Conservation (phyloP, 306 rosid genomes). For the Quercus aquifolioides region DNA sequence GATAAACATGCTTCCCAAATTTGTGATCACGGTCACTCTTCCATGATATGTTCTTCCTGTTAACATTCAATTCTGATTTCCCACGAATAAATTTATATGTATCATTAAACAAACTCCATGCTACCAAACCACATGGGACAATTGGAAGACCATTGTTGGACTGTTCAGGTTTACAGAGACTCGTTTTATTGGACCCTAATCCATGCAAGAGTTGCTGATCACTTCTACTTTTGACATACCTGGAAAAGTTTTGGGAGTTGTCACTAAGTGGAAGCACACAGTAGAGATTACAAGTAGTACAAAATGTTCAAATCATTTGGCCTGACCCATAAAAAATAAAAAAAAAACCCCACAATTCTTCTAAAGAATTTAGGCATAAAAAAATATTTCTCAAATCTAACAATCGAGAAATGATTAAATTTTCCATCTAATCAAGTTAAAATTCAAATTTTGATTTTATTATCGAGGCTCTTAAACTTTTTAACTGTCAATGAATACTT, state of each 20-base stretch:
- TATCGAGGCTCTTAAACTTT: background rate
- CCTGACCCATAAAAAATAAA: background rate
- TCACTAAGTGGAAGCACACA: slow-evolving; percentile 16
- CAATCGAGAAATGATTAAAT: background rate
- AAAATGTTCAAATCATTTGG: background rate
- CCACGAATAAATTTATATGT: slow-evolving; percentile 67
- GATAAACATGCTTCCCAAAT: slow-evolving; percentile 87
- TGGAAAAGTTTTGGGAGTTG: slow-evolving; percentile 35
- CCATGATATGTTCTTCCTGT: slow-evolving; percentile 92
- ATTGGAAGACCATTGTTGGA: slow-evolving; percentile 54
- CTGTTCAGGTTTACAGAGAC: slow-evolving; percentile 73
- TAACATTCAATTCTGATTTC: slow-evolving; percentile 60
- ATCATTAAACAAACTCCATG: slow-evolving; percentile 96
- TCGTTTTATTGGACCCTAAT: slow-evolving; percentile 53
- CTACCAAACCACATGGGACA: slow-evolving; percentile 92
- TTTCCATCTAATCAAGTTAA: background rate
- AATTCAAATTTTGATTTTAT: background rate
- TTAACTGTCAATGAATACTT: background rate
- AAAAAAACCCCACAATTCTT: background rate
- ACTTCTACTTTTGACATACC: slow-evolving; percentile 90
- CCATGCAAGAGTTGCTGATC: slow-evolving; percentile 82
- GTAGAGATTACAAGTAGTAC: slow-evolving; percentile 4
- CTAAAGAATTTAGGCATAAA: background rate
- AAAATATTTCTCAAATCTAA: background rate
- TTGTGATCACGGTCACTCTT: slow-evolving; percentile 85